Evolutionary conservation across 2,329 filamentous ascomycete species (phyloP).

Genomic region (Cladosporium oxysporum): DNA sequence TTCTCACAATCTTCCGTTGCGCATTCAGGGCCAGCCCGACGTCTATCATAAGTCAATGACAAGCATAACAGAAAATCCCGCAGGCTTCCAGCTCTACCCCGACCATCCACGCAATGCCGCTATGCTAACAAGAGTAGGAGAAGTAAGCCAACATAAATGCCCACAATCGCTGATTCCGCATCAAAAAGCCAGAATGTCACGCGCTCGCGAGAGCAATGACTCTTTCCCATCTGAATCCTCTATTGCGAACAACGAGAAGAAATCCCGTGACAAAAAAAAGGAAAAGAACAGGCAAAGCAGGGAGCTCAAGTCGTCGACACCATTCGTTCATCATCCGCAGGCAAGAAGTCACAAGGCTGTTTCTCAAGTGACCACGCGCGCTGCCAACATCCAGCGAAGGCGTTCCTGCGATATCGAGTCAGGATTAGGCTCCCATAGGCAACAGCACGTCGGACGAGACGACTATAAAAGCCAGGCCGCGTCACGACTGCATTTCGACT

Average conservation of each 20-base stretch:
- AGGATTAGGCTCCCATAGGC: conserved; percentile 12
- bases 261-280: not conserved
- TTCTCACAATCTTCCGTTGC: not conserved
- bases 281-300: not conserved
- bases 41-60: conserved; percentile 3
- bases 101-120: conserved; percentile 1
- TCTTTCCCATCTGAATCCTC: not conserved
- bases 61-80: not conserved
- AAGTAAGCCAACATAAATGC: not conserved
- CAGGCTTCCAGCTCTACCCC: not conserved
- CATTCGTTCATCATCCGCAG: not conserved
- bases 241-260: not conserved
- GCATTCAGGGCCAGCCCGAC: not conserved
- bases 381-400: not conserved
- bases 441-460: not conserved
- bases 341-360: not conserved
- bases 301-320: not conserved
- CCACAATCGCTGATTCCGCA: not conserved
- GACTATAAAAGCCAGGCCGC: conserved; percentile 7
- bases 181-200: not conserved
- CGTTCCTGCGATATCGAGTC: conserved; percentile 6
- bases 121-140: not conserved
- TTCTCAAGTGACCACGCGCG: not conserved
- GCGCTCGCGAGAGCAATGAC: not conserved
- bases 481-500: not conserved